These are phyloP conservation scores for Bidens hawaiensis DNA, from an alignment of 140 eudicot genomes.

Conservation along the genomic window DNA sequence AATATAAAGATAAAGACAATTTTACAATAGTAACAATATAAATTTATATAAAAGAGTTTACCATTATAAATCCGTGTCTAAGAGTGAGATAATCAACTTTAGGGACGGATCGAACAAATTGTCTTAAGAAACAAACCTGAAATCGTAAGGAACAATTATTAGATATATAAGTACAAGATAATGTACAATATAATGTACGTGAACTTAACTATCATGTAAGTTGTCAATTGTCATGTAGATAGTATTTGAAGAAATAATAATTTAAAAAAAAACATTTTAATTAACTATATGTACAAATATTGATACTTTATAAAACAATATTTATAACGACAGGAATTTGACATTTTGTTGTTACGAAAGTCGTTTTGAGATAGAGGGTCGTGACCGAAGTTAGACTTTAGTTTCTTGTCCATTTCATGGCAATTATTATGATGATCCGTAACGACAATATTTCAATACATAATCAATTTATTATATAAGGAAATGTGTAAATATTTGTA, in stretches of 20 bases:
- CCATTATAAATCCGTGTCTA: constrained; percentile 55
- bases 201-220: neutral
- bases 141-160: neutral
- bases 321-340: neutral
- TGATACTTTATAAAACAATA: neutral
- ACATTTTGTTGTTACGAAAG: constrained; percentile 1
- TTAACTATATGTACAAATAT: neutral
- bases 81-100: constrained; percentile 64
- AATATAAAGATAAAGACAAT: too few species aligned
- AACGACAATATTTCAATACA: neutral
- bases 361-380: constrained; percentile 14
- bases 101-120: constrained; percentile 45
- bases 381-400: constrained; percentile 8
- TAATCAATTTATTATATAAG: too few species aligned
- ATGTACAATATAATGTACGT: too few species aligned
- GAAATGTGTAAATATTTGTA: too few species aligned
- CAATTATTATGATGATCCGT: neutral
- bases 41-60: neutral
- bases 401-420: neutral
- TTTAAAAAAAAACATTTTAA: too few species aligned
- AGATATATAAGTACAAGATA: neutral
- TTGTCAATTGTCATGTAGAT: neutral
- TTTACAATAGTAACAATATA: neutral
- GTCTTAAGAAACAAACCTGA: constrained; percentile 66
- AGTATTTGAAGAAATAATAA: neutral